These are phyloP conservation scores for Eleusine indica DNA, from an alignment of 176 grass and related monocot genomes.

Conservation along the genomic window DNA sequence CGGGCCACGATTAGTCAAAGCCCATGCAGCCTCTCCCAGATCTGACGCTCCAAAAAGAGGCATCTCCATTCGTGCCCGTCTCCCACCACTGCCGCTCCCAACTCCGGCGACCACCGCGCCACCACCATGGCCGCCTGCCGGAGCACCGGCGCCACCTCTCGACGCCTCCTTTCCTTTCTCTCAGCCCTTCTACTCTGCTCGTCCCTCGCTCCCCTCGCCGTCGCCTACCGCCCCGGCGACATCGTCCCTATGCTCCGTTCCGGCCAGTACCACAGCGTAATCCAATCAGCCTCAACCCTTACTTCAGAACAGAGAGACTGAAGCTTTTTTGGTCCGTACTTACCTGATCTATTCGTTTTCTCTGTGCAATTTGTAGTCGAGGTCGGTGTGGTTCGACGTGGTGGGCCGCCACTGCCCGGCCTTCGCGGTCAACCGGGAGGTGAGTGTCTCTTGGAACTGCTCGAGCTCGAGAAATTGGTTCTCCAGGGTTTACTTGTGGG, in stretches of 20 bases:
- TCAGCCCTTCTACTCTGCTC: conserved; percentile 40
- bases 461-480: not conserved
- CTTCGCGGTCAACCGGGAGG: conserved; percentile 95
- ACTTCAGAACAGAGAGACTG: not conserved
- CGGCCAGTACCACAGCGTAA: conserved; percentile 93
- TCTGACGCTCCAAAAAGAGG: conserved; percentile 19
- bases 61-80: not conserved
- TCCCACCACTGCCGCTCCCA: conserved; percentile 1
- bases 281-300: conserved; percentile 4
- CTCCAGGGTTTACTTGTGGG: not conserved
- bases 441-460: conserved; percentile 40
- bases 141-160: not conserved
- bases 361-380: conserved; percentile 54
- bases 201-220: conserved; percentile 24
- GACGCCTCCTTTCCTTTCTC: not conserved
- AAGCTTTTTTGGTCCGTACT: no score
- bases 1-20: conserved; percentile 5
- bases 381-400: conserved; percentile 86
- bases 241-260: conserved; percentile 86
- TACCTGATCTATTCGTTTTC: conserved; percentile 43
- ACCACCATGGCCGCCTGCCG: conserved; percentile 56
- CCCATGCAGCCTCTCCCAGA: conserved; percentile 35
- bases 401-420: conserved; percentile 83
- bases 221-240: conserved; percentile 80
- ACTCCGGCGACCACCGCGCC: conserved; percentile 40